Percentiles rank a stretch among this genome's conserved stretches.
Conservation (phyloP, 306 rosid genomes). For the Prunus padus region DNA sequence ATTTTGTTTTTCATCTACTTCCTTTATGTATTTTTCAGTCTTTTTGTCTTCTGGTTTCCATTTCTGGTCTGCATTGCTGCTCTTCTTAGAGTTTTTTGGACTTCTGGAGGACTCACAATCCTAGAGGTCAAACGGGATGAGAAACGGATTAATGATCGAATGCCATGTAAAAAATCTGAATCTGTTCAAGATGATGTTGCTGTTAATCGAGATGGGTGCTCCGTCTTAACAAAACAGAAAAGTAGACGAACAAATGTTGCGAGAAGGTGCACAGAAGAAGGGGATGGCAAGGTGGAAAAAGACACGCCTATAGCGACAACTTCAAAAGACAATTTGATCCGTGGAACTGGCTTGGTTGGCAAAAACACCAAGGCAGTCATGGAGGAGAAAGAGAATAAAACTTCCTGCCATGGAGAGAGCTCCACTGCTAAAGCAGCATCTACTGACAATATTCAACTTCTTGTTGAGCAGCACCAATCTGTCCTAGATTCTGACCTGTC, state of each 20-base stretch:
- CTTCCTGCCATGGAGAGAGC: constrained; percentile 28
- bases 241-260: constrained; percentile 49
- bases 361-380: not conserved
- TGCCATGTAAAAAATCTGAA: not conserved
- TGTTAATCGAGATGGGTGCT: constrained; percentile 28
- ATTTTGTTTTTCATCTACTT: constrained; percentile 20
- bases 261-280: constrained; percentile 29
- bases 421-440: constrained; percentile 24
- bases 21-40: constrained; percentile 43
- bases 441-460: constrained; percentile 6
- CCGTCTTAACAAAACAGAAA: constrained; percentile 34
- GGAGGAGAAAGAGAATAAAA: constrained; percentile 2
- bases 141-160: constrained; percentile 8
- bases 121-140: constrained; percentile 27
- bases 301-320: constrained; percentile 18
- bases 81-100: constrained; percentile 62
- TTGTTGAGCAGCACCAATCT: constrained; percentile 2
- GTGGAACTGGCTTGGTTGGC: constrained; percentile 4
- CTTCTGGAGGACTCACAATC: constrained; percentile 56
- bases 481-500: constrained; percentile 38
- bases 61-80: constrained; percentile 49
- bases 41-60: constrained; percentile 60
- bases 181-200: constrained; percentile 16
- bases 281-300: constrained; percentile 37
- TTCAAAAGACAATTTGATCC: constrained; percentile 21